These are phyloP conservation scores for Cytospora piceae DNA, from an alignment of 2,329 filamentous ascomycete genomes.

Conservation along the genomic window DNA sequence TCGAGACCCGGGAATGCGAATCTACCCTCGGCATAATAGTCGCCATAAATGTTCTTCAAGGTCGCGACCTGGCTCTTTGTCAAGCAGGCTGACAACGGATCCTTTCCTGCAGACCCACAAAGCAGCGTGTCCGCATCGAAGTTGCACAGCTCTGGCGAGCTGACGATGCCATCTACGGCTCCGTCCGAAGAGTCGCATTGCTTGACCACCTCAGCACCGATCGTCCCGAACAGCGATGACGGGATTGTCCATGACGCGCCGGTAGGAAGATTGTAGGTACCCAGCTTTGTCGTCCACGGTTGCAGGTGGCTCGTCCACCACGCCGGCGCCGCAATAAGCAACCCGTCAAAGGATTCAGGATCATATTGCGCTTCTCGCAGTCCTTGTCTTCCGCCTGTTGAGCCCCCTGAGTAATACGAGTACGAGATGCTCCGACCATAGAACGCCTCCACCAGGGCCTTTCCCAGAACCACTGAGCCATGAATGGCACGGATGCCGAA, in stretches of 20 bases:
- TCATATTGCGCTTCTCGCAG: constrained; percentile 56
- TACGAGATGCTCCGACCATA: constrained; percentile 49
- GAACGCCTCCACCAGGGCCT: constrained; percentile 52
- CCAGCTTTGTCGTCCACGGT: constrained; percentile 44
- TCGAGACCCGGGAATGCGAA: constrained; percentile 43
- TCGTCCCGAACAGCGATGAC: constrained; percentile 43
- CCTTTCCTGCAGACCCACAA: constrained; percentile 27
- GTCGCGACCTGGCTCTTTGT: constrained; percentile 42
- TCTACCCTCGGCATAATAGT: constrained; percentile 30
- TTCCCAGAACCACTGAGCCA: constrained; percentile 53
- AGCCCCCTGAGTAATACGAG: constrained; percentile 62
- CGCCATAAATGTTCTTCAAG: constrained; percentile 37
- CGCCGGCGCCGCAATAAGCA: constrained; percentile 54
- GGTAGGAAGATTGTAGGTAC: constrained; percentile 49
- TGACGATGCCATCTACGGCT: constrained; percentile 46
- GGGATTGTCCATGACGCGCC: constrained; percentile 48
- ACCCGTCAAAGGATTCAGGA: constrained; percentile 61
- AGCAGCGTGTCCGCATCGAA: constrained; percentile 40
- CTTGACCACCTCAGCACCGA: constrained; percentile 43
- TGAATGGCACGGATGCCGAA: constrained; percentile 51
- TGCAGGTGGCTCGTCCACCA: constrained; percentile 48
- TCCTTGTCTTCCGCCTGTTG: constrained; percentile 63
- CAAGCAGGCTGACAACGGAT: constrained; percentile 25
- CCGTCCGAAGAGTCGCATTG: constrained; percentile 48
- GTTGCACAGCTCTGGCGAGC: constrained; percentile 32